Percentiles rank a stretch among this genome's conserved stretches.
These are phyloP conservation scores for Trypanosoma cruzi DNA, from an alignment of 208 protist species.

Conservation along the genomic window DNA sequence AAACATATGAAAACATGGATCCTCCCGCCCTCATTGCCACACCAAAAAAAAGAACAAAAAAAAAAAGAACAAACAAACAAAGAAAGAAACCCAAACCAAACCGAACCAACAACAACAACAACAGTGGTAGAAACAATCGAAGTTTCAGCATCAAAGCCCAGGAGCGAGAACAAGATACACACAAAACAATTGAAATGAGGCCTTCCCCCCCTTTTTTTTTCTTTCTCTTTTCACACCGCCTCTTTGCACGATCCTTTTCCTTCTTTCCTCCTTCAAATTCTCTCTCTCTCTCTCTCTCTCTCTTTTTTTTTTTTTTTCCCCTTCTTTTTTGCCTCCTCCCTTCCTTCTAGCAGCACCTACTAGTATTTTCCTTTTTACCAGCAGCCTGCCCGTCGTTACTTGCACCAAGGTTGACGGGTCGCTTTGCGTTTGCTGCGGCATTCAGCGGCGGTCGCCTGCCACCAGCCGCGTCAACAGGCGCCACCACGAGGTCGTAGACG, in stretches of 20 bases:
- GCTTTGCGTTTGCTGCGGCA: constrained; percentile 36
- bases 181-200: neutral
- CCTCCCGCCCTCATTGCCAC: no score
- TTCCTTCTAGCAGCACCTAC: constrained; percentile 47
- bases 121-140: no score
- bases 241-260: neutral
- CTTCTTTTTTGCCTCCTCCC: neutral
- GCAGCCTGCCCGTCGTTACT: constrained; percentile 9
- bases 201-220: neutral
- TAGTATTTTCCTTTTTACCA: constrained; percentile 32
- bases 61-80: no score
- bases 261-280: constrained; percentile 10
- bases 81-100: no score
- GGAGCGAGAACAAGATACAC: no score
- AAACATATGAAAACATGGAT: no score
- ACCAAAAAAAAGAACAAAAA: no score
- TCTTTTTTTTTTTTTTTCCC: constrained; percentile 6
- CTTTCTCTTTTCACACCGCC: no score
- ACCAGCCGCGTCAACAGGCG: constrained; percentile 44
- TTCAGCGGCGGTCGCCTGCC: constrained; percentile 31
- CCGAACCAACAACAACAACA: no score
- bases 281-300: constrained; percentile 16
- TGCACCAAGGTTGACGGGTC: constrained; percentile 10
- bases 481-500: constrained; percentile 88
- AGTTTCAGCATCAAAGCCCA: neutral